Base-by-base conservation (phyloP, 129 eudicot species). In the Flaveria trinervia region DNA sequence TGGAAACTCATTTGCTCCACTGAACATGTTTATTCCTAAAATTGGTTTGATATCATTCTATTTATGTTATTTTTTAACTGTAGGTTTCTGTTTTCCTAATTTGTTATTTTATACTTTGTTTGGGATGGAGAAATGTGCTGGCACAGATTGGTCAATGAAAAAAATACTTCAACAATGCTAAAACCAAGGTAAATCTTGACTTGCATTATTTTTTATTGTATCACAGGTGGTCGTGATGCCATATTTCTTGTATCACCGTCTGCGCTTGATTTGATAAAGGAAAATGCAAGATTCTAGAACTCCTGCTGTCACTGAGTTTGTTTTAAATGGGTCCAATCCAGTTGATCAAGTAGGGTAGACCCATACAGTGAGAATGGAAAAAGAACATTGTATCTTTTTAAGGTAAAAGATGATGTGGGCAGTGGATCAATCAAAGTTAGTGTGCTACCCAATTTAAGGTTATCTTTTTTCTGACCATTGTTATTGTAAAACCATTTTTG, bases 181-280 rank as follows among this genome's bases (percentile, higher is more conserved):
- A 70, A 80, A 89, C 94, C 71, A 87, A 91, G 97, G 99, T 90
- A 84, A 54, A 54, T 17, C 75, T 51, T 30, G 49, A 9, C 65
- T 51, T 30, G 12, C 65, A 65, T 54, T 65, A 65, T 65, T 30
- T 9, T 30, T 60, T 18, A 23, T 18, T 69, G 82, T 82, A 85
- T 57, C 62, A 86, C 96, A 76, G 97, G 97, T 86, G 99, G 99
- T 59, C 96, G 99, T 78, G 99, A 95, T 80, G 91, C 97, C 75
- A 79, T 80, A 60, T 75, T 90, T 54, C 79, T 83, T 44, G 90
- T 83, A 26, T 70, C 92, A 79, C 79, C 97, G 77, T 91, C 99
- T 60, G 97, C 99, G 82, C 84, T 95, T 36, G 97, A 95, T 89
- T 68, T 95, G 81, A 82, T 95, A 43, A 95, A 95, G 79, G 89